These are phyloP conservation scores for Pseudonitzschia pungens DNA, from an alignment of 108 stramenopile genomes.

Conservation along the genomic window DNA sequence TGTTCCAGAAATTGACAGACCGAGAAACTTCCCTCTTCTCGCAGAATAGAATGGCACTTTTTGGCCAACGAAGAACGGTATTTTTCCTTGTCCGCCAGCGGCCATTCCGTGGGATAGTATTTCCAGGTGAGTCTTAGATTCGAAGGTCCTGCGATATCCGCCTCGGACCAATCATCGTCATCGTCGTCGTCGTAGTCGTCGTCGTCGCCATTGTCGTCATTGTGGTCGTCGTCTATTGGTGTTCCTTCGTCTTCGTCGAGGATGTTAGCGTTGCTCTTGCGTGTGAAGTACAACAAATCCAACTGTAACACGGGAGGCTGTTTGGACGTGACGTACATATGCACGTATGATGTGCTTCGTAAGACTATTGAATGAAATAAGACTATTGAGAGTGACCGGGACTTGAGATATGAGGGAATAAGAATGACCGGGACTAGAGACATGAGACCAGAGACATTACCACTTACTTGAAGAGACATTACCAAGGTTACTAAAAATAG, in stretches of 20 bases:
- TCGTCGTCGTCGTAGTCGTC: not conserved
- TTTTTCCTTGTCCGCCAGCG: conserved; percentile 12
- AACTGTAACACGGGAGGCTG: conserved; percentile 18
- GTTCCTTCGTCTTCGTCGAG: not conserved
- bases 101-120: conserved; percentile 27
- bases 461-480: too few relatives aligned
- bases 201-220: not conserved
- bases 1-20: conserved; percentile 33
- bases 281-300: conserved; percentile 7
- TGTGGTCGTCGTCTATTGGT: not conserved
- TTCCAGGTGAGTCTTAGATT: conserved; percentile 17
- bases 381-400: too few relatives aligned
- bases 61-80: conserved; percentile 11
- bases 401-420: too few relatives aligned
- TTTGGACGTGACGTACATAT: too few relatives aligned
- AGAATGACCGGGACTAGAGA: too few relatives aligned
- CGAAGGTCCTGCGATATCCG: conserved; percentile 6
- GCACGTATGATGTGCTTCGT: too few relatives aligned
- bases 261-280: not conserved
- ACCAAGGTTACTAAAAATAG: too few relatives aligned
- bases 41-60: conserved; percentile 10
- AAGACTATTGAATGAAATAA: too few relatives aligned
- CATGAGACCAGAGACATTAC: too few relatives aligned
- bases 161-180: not conserved
- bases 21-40: conserved; percentile 20